Evolutionary conservation across 2,329 filamentous ascomycete genomes (phyloP).

Genomic region (Neonectria sp.): DNA sequence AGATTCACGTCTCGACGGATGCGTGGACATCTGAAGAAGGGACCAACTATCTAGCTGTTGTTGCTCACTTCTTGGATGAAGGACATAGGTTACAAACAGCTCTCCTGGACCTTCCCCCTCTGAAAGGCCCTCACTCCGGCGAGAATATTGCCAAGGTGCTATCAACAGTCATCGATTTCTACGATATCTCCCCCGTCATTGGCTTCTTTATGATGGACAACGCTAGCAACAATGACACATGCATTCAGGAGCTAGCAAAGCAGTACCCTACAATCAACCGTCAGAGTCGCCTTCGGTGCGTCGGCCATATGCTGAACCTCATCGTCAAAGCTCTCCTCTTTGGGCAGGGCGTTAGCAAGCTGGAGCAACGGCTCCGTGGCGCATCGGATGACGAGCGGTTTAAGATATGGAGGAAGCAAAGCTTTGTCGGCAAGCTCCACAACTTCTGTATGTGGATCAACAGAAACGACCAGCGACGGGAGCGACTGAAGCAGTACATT

Average conservation of each 20-base stretch:
- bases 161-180: neutral
- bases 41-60: too few species aligned
- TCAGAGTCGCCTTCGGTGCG: neutral
- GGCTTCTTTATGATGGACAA: neutral
- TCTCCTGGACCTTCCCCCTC: neutral
- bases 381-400: neutral
- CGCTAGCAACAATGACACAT: neutral
- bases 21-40: too few species aligned
- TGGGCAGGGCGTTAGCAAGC: neutral
- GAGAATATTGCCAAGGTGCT: neutral
- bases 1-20: too few species aligned
- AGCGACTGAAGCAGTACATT: neutral
- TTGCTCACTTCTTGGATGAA: neutral
- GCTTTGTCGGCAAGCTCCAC: neutral
- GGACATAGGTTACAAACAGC: neutral
- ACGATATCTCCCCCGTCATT: neutral
- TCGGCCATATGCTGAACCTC: neutral
- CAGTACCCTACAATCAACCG: neutral
- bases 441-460: neutral
- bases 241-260: neutral
- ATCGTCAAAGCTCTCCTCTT: neutral
- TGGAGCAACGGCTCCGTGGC: neutral
- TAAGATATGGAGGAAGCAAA: slow-evolving; percentile 1
- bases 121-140: neutral
- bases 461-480: neutral